Evolutionary conservation across 1,284 basidiomycete species (phyloP).

Genomic region (Ustilago lituana): DNA sequence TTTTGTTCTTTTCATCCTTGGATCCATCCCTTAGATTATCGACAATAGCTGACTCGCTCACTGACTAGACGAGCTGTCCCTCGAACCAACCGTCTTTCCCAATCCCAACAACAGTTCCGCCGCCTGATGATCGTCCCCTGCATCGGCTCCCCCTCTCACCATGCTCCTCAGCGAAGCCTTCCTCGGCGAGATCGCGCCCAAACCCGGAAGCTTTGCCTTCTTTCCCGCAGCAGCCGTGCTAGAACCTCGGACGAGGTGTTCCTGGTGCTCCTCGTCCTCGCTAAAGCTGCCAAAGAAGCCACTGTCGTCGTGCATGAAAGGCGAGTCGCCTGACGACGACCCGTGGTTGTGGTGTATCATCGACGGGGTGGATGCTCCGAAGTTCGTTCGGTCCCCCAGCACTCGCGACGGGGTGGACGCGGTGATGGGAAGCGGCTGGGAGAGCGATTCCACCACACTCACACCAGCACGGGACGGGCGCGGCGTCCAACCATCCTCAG

Average conservation of each 20-base stretch:
- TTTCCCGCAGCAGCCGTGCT: too few species aligned
- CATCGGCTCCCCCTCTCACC: slow-evolving; percentile 3
- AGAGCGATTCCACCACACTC: slow-evolving; percentile 8
- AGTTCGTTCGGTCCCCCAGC: slow-evolving; percentile 30
- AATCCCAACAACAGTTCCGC: slow-evolving; percentile 56
- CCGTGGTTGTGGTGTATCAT: not conserved
- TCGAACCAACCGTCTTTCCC: slow-evolving; percentile 28
- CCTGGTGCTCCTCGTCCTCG: slow-evolving; percentile 26
- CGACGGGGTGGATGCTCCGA: slow-evolving; percentile 9
- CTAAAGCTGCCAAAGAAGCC: slow-evolving; percentile 52
- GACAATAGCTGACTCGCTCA: not conserved
- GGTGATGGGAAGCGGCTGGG: slow-evolving; percentile 23
- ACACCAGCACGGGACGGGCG: not conserved
- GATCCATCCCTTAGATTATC: not conserved
- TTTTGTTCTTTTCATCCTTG: too few species aligned
- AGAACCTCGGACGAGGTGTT: too few species aligned
- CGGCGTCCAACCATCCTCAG: slow-evolving; percentile 20
- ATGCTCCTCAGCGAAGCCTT: slow-evolving; percentile 26
- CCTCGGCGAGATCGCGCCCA: slow-evolving; percentile 9
- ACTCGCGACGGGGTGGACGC: slow-evolving; percentile 36
- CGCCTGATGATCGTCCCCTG: slow-evolving; percentile 49
- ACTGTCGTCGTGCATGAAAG: slow-evolving; percentile 49
- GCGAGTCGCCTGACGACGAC: slow-evolving; percentile 18
- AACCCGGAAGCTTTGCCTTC: too few species aligned
- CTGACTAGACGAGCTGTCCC: slow-evolving; percentile 23